phyloP scores from a whole-genome alignment of 2,329 filamentous ascomycete species.

The Mycosphaerella arachidis region DNA sequence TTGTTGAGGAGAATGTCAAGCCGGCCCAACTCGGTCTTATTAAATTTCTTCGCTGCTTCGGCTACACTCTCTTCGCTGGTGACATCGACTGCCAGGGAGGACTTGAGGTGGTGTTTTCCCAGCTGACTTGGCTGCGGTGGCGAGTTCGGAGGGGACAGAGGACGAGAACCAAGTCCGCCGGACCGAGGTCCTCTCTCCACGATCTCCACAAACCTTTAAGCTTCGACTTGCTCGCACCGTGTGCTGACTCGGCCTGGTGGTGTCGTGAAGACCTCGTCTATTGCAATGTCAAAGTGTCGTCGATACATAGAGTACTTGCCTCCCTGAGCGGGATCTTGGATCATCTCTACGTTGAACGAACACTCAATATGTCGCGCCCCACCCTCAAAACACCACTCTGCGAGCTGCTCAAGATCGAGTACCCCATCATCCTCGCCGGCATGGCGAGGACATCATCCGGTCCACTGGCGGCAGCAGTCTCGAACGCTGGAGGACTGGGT shows the following conservation, averaged over 20 bases:
- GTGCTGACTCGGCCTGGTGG: not conserved
- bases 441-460: conserved; percentile 86
- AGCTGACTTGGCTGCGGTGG: conserved; percentile 36
- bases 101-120: conserved; percentile 37
- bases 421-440: conserved; percentile 86
- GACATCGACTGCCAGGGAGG: conserved; percentile 42
- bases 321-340: not conserved
- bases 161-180: too few relatives aligned
- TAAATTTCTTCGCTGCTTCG: conserved; percentile 33
- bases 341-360: not conserved
- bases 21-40: conserved; percentile 27
- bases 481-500: conserved; percentile 77
- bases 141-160: too few relatives aligned
- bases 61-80: conserved; percentile 36
- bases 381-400: conserved; percentile 73
- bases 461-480: conserved; percentile 76
- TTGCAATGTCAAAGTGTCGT: not conserved
- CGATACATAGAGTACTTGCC: not conserved
- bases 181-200: not conserved
- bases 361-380: conserved; percentile 27
- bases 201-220: not conserved
- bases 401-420: conserved; percentile 72
- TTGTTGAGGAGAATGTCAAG: conserved; percentile 40
- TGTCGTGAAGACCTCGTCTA: not conserved
- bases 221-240: not conserved